Evolutionary conservation across 2,329 filamentous ascomycete genomes (phyloP).

Genomic region (Fusarium irregulare): DNA sequence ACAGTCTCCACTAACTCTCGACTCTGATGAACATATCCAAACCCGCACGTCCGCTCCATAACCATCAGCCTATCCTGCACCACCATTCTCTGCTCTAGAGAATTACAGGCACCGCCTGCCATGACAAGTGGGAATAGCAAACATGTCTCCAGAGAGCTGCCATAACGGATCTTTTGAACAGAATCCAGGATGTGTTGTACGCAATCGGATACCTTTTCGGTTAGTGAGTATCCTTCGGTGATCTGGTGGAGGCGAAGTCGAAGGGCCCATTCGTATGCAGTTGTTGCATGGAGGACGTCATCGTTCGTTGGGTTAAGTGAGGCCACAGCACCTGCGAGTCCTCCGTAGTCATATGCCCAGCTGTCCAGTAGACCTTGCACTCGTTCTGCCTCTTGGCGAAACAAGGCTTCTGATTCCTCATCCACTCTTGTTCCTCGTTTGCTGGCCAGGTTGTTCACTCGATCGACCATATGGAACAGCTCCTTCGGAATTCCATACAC

Average conservation of each 20-base stretch:
- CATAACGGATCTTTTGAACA: conserved; percentile 1
- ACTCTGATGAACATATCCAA: conserved; percentile 14
- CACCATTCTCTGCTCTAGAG: conserved; percentile 10
- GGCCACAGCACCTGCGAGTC: neutral
- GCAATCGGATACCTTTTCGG: conserved; percentile 4
- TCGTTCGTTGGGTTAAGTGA: neutral
- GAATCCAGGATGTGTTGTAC: conserved; percentile 3
- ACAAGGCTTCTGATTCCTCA: conserved; percentile 1
- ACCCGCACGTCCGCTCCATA: conserved; percentile 13
- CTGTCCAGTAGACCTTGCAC: neutral
- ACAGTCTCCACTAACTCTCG: conserved; percentile 13
- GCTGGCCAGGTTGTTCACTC: conserved; percentile 3
- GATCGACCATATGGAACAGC: conserved; percentile 10
- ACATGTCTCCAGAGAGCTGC: conserved; percentile 1
- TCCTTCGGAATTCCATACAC: conserved; percentile 13
- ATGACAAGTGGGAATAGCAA: conserved; percentile 5
- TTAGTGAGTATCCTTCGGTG: conserved; percentile 2
- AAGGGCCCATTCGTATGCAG: conserved; percentile 12
- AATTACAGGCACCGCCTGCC: conserved; percentile 7
- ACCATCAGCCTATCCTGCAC: conserved; percentile 8
- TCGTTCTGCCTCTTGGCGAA: neutral
- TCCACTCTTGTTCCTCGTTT: conserved; percentile 11
- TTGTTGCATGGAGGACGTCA: conserved; percentile 10
- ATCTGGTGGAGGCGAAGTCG: conserved; percentile 16
- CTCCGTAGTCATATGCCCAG: conserved; percentile 15